These are phyloP conservation scores for Phytopythium chamaehyphon DNA, from an alignment of 352 stramenopile species.

Conservation along the genomic window DNA sequence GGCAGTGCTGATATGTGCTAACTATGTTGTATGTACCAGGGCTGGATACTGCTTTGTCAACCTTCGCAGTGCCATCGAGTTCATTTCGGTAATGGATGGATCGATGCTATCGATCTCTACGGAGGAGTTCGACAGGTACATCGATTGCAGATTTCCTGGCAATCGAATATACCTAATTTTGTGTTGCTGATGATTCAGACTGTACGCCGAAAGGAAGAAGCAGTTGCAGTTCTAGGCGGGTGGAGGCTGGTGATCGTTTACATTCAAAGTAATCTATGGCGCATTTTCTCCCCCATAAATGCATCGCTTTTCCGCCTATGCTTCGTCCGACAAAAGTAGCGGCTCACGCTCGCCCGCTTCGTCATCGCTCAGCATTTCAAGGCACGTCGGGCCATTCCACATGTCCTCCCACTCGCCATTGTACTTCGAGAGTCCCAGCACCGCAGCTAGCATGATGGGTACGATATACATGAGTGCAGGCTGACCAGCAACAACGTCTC, in stretches of 20 bases:
- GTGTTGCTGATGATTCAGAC: slow-evolving; percentile 11
- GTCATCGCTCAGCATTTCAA: slow-evolving; percentile 15
- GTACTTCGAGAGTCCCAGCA: slow-evolving; percentile 45
- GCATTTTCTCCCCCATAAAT: no score
- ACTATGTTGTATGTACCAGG: slow-evolving; percentile 20
- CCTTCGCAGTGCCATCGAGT: slow-evolving; percentile 87
- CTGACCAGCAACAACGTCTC: slow-evolving; percentile 85
- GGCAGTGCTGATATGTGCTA: background rate
- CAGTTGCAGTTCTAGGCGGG: slow-evolving; percentile 8
- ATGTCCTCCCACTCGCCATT: slow-evolving; percentile 64
- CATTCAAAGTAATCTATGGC: background rate
- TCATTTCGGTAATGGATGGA: slow-evolving; percentile 82
- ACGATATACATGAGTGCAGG: slow-evolving; percentile 96
- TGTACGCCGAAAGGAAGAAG: slow-evolving; percentile 37
- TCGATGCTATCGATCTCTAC: slow-evolving; percentile 79
- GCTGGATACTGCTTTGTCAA: slow-evolving; percentile 92
- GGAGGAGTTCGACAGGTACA: slow-evolving; percentile 76
- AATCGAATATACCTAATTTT: no score
- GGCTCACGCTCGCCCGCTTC: slow-evolving; percentile 2
- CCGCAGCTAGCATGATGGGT: slow-evolving; percentile 72
- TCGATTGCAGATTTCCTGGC: no score
- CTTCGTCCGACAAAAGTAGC: background rate
- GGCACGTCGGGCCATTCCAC: slow-evolving; percentile 63
- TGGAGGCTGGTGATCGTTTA: background rate
- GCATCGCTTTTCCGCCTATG: no score